Conservation (phyloP, 108 stramenopile genomes). For the Epithemia pelagica region DNA sequence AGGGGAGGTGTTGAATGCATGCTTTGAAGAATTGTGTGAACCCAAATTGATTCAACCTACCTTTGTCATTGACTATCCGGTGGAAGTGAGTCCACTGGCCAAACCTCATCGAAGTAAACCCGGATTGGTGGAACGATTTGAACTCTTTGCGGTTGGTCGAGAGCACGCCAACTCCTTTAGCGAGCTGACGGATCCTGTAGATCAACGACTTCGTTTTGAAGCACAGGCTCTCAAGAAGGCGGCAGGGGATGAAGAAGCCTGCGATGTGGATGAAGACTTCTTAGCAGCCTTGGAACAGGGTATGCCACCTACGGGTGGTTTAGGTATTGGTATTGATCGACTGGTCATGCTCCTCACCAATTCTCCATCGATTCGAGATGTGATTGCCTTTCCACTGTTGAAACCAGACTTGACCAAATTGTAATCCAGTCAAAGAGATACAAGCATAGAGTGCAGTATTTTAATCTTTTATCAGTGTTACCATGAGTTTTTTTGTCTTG, state of each 20-base stretch:
- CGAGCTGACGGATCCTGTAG: slow-evolving; percentile 97
- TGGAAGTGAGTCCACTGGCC: slow-evolving; percentile 95
- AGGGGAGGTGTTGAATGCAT: slow-evolving; percentile 89
- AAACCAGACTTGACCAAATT: slow-evolving; percentile 34
- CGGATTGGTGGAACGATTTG: slow-evolving; percentile 94
- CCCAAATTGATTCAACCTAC: slow-evolving; percentile 94
- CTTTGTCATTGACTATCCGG: slow-evolving; percentile 95
- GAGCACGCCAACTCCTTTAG: slow-evolving; percentile 97
- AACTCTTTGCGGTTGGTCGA: slow-evolving; percentile 92
- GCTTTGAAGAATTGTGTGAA: slow-evolving; percentile 97
- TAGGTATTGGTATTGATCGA: slow-evolving; percentile 98
- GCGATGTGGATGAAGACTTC: slow-evolving; percentile 97
- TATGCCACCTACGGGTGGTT: slow-evolving; percentile 98
- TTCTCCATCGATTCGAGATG: slow-evolving; percentile 94
- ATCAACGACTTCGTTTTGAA: slow-evolving; percentile 94
- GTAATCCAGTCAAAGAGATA: too few relatives aligned
- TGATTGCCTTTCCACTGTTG: slow-evolving; percentile 96
- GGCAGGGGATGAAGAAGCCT: slow-evolving; percentile 95
- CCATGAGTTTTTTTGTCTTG: too few relatives aligned
- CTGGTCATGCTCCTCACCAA: slow-evolving; percentile 96
- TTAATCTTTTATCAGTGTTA: too few relatives aligned
- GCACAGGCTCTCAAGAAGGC: slow-evolving; percentile 91
- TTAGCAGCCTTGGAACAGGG: slow-evolving; percentile 92
- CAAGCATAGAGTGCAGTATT: too few relatives aligned
- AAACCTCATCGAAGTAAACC: slow-evolving; percentile 92